These are phyloP conservation scores for Penicillium brasilianum DNA, from an alignment of 2,329 filamentous ascomycete species.

Conservation along the genomic window DNA sequence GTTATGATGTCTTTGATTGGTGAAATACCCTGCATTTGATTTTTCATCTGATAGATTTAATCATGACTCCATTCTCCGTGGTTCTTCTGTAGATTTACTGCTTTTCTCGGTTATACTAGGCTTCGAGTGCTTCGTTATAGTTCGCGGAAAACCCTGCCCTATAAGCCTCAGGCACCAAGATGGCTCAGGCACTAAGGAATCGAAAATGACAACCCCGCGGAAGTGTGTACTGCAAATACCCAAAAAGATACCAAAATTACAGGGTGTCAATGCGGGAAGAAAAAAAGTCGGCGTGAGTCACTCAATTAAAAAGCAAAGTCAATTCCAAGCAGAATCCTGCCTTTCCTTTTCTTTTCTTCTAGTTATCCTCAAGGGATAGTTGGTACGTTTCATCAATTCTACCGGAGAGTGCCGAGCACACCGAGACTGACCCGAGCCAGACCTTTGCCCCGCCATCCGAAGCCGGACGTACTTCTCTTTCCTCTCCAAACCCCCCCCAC, in stretches of 20 bases:
- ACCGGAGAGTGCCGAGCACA: slow-evolving; percentile 4
- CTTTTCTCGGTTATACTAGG: neutral
- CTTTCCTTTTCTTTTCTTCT: neutral
- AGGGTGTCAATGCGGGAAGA: neutral
- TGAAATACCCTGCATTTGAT: slow-evolving; percentile 15
- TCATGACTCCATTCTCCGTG: neutral
- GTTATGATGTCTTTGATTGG: neutral
- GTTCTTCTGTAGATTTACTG: neutral
- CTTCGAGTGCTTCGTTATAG: neutral
- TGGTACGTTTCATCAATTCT: slow-evolving; percentile 6
- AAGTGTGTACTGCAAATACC: slow-evolving; percentile 8
- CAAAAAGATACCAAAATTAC: slow-evolving; percentile 12
- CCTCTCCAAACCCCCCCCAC: slow-evolving; percentile 22
- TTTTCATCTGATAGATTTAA: slow-evolving; percentile 11
- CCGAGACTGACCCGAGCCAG: slow-evolving; percentile 25
- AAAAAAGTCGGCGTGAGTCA: slow-evolving; percentile 15
- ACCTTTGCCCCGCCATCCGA: slow-evolving; percentile 29
- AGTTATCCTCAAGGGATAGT: neutral
- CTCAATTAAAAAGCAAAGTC: slow-evolving; percentile 8
- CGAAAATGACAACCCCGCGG: slow-evolving; percentile 1
- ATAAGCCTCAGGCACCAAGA: slow-evolving; percentile 3
- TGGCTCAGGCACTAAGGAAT: neutral
- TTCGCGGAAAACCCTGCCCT: slow-evolving; percentile 5
- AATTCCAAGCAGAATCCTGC: slow-evolving; percentile 1
- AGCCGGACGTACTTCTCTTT: slow-evolving; percentile 28